Base-by-base conservation (phyloP, 1,139 yeast species). In the Citeromyces hawaiiensis region DNA sequence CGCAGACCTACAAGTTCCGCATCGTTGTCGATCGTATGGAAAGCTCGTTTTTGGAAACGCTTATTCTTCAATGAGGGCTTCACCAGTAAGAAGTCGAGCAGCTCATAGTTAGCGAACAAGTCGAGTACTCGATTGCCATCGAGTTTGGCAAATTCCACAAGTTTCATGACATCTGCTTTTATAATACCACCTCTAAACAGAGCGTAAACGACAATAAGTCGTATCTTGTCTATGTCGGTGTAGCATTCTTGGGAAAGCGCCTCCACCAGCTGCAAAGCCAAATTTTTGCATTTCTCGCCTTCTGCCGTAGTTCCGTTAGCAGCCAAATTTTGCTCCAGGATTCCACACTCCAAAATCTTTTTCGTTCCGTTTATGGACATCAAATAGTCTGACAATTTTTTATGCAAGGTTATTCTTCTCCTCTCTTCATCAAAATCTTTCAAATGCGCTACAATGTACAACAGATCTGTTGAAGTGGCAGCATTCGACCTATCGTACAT, bases 181-280 rank as follows among this genome's bases (percentile, higher is more conserved):
- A 85, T 68, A 23, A 91, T 63, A 0, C 99, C 98, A 4, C 93
- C 91, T 47, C 97, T 68, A 56, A 78, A 83, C 33, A 87, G 58
- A 1, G 88, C 82, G 57, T 91, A 91, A 4, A 83, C 62, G 25
- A 85, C 64, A n/a, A 91, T 71, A 36, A 83, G 64, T 45, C 98
- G 70, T 47, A 86, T 66, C 53, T 85, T 85, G 50, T 86, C 42
- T 8, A 23, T 34, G 11, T 30, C 21, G 2, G 30, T 16, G 18
- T 32, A 25, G n/a, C 30, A 23, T 2, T 19, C 23, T 4, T 35
- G 31, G 1, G 45, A 38, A 34, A 88, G 61, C 31, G 78, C 55
- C 4, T 63, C 68, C 25, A 91, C 64, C 44, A 88, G 62, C 37
- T 74, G 77, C 14, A 87, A 60, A 36, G 56, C 53, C 35, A 49